Evolutionary conservation across 2,329 filamentous ascomycete genomes (phyloP).

Genomic region (Ustulina deusta): DNA sequence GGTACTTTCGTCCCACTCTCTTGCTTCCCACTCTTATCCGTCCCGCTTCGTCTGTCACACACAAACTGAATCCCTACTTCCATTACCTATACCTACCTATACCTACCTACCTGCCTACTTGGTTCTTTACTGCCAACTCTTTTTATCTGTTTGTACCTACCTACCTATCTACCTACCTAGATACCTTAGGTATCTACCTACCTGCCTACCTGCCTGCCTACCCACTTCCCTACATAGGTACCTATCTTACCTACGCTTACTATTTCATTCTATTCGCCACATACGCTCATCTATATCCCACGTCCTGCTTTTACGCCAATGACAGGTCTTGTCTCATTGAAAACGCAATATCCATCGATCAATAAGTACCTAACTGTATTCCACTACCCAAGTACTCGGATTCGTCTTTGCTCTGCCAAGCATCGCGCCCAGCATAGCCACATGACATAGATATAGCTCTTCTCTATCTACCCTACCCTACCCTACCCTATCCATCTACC

Average conservation of each 20-base stretch:
- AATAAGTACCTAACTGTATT: not conserved
- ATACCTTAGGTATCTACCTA: no score
- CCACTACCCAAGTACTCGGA: no score
- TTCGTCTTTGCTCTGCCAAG: not conserved
- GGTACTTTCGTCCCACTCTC: not conserved
- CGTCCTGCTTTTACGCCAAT: not conserved
- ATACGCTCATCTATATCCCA: no score
- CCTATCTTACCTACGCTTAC: no score
- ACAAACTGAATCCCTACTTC: no score
- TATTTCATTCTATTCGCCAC: no score
- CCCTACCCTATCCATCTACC: conserved; percentile 5
- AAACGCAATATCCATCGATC: not conserved
- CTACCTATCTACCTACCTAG: no score
- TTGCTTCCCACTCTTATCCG: conserved; percentile 8
- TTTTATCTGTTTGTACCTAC: no score
- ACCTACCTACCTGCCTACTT: no score
- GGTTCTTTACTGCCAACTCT: no score
- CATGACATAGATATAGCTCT: not conserved
- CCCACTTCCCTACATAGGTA: no score
- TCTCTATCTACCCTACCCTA: not conserved
- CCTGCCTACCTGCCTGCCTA: no score
- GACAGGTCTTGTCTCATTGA: not conserved
- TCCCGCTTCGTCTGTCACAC: conserved; percentile 18
- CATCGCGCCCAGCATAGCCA: not conserved
- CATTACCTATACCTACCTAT: not conserved